These are phyloP conservation scores for Typha latifolia DNA, from an alignment of 176 grass and related monocot genomes.

Conservation along the genomic window DNA sequence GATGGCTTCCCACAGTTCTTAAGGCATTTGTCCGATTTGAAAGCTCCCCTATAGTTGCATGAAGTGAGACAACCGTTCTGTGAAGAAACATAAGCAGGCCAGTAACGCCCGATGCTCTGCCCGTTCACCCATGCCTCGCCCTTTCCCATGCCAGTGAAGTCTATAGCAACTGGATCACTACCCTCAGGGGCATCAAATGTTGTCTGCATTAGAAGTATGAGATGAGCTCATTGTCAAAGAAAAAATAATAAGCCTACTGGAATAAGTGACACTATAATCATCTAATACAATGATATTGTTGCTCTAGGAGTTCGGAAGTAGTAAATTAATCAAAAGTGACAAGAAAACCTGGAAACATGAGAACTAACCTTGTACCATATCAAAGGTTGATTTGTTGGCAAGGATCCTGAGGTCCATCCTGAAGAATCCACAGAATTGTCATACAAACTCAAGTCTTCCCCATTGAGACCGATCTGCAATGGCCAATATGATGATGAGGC, in stretches of 20 bases:
- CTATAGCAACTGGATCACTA: slow-evolving; percentile 76
- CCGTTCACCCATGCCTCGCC: slow-evolving; percentile 95
- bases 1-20: slow-evolving; percentile 96
- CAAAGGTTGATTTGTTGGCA: slow-evolving; percentile 66
- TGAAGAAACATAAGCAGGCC: slow-evolving; percentile 65
- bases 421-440: slow-evolving; percentile 48
- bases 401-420: slow-evolving; percentile 61
- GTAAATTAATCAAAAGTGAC: not conserved
- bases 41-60: slow-evolving; percentile 77
- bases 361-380: slow-evolving; percentile 88
- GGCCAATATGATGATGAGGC: not conserved
- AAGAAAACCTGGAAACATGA: not conserved
- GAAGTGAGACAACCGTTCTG: slow-evolving; percentile 51
- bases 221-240: not conserved
- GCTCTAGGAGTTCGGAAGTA: not conserved
- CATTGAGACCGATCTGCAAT: slow-evolving; percentile 69
- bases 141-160: slow-evolving; percentile 92
- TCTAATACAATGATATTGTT: not conserved
- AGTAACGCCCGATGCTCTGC: slow-evolving; percentile 92
- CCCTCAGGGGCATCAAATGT: slow-evolving; percentile 63
- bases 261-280: too few species aligned
- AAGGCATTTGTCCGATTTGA: slow-evolving; percentile 55
- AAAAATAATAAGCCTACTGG: too few species aligned
- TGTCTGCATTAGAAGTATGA: slow-evolving; percentile 36
- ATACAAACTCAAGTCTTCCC: slow-evolving; percentile 57